phyloP scores from a whole-genome alignment of 306 rosid genomes.

The Alnus rubra region DNA sequence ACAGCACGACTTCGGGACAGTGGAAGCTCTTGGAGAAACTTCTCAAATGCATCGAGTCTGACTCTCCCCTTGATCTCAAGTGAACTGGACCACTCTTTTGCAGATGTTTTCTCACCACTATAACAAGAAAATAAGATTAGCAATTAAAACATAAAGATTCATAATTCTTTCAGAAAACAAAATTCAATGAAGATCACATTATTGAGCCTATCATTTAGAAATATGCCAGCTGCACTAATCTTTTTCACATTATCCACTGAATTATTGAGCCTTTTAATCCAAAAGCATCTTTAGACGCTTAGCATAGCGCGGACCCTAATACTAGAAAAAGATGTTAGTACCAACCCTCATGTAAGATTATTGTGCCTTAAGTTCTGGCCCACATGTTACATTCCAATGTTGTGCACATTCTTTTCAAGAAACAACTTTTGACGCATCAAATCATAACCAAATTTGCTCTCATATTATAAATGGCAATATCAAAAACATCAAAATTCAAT shows the following conservation, averaged over 20 bases:
- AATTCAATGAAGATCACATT: neutral
- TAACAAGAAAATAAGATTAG: conserved; percentile 39
- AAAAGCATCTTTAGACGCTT: neutral
- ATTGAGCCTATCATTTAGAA: neutral
- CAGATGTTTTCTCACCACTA: conserved; percentile 82
- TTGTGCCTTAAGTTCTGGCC: neutral
- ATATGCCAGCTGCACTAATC: neutral
- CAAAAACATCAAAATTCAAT: neutral
- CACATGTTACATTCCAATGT: neutral
- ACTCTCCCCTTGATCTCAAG: conserved; percentile 98
- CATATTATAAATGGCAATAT: neutral
- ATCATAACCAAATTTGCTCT: neutral
- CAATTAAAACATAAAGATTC: neutral
- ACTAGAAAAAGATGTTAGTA: neutral
- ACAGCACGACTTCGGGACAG: conserved; percentile 88
- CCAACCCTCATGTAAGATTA: neutral
- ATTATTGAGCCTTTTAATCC: neutral
- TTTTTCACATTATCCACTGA: neutral
- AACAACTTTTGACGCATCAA: neutral
- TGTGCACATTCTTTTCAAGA: neutral
- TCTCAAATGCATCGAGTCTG: conserved; percentile 84
- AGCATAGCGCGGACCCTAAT: neutral
- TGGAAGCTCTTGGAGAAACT: conserved; percentile 90
- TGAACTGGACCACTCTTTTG: conserved; percentile 78
- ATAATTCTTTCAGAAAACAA: neutral